These are phyloP conservation scores for Ambrosiella xylebori DNA, from an alignment of 2,329 filamentous ascomycete genomes.

Conservation along the genomic window DNA sequence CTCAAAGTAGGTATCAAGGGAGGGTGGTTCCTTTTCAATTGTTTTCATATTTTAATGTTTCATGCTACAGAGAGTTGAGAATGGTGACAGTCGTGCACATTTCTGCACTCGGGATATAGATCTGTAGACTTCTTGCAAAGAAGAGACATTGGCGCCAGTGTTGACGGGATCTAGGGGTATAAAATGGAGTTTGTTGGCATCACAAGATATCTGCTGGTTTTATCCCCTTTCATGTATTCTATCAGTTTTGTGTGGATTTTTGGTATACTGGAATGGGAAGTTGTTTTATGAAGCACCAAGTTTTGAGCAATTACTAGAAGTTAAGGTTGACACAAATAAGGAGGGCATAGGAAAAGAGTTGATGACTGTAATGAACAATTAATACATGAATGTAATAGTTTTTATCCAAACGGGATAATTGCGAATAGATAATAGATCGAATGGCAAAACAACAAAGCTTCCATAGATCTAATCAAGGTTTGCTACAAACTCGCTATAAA, in stretches of 20 bases:
- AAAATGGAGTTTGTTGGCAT: constrained; percentile 11
- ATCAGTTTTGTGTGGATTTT: neutral
- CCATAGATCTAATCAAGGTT: too few species aligned
- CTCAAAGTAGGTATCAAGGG: constrained; percentile 6
- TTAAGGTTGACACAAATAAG: too few species aligned
- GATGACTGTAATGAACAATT: too few species aligned
- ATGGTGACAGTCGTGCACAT: neutral
- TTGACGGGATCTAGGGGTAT: neutral
- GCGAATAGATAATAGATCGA: too few species aligned
- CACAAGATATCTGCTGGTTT: constrained; percentile 3
- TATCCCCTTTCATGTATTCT: constrained; percentile 4
- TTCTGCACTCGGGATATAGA: neutral
- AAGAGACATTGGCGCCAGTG: neutral
- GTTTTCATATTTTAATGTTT: constrained; percentile 6
- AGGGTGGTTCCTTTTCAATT: constrained; percentile 2
- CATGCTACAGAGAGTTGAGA: neutral
- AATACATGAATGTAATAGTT: neutral
- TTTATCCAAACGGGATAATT: too few species aligned
- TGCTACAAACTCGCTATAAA: too few species aligned
- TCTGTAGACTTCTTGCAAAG: neutral
- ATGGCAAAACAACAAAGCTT: too few species aligned
- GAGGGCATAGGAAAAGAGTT: too few species aligned
- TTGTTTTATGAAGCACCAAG: too few species aligned
- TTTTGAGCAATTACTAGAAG: too few species aligned
- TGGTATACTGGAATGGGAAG: neutral